Conservation (phyloP, 2,329 filamentous ascomycete genomes). For the Aspergillus fructus region DNA sequence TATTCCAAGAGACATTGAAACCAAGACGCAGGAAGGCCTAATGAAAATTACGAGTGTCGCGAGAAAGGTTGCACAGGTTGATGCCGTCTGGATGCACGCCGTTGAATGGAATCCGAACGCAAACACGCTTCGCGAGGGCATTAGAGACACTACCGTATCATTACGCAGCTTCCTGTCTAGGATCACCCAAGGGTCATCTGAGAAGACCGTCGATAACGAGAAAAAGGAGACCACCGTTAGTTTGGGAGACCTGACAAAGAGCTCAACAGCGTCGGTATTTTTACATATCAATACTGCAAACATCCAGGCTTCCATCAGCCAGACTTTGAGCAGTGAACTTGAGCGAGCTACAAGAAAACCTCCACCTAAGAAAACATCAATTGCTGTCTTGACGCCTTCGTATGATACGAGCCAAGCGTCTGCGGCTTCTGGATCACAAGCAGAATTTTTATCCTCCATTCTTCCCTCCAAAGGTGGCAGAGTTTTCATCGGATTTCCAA, state of each 20-base stretch:
- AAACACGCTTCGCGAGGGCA: constrained; percentile 37
- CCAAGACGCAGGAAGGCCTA: constrained; percentile 78
- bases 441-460: constrained; percentile 85
- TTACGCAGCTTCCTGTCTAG: constrained; percentile 78
- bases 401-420: constrained; percentile 77
- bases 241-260: constrained; percentile 69
- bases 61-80: constrained; percentile 85
- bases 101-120: constrained; percentile 76
- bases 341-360: constrained; percentile 97
- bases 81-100: constrained; percentile 83
- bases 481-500: constrained; percentile 97
- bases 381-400: constrained; percentile 87
- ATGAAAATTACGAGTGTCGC: constrained; percentile 85
- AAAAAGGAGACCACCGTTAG: constrained; percentile 62
- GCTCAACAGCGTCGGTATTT: constrained; percentile 78
- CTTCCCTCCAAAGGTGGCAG: constrained; percentile 84
- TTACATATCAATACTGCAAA: constrained; percentile 82
- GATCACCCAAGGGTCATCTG: constrained; percentile 59
- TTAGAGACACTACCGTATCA: constrained; percentile 55
- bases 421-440: constrained; percentile 49
- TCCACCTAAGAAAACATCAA: constrained; percentile 80
- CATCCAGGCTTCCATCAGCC: constrained; percentile 72
- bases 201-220: constrained; percentile 37
- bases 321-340: constrained; percentile 76
- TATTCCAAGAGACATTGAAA: constrained; percentile 76